Percentiles rank a stretch among this genome's conserved stretches.
These are phyloP conservation scores for Phytopythium sindhum DNA, from an alignment of 352 stramenopile species.

Conservation along the genomic window DNA sequence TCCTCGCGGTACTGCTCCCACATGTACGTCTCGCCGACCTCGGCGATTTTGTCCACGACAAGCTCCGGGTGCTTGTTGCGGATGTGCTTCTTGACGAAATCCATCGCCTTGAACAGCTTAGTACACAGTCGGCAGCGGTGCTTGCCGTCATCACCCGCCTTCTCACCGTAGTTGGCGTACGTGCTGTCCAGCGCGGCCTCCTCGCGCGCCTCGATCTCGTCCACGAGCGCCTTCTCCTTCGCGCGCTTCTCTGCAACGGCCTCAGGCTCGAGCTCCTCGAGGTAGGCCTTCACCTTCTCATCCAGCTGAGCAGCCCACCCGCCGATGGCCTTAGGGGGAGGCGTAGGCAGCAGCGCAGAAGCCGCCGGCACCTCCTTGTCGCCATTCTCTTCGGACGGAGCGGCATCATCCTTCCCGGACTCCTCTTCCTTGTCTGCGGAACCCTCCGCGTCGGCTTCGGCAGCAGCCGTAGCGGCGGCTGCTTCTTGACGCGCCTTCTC, in stretches of 20 bases:
- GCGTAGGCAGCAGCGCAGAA: background rate
- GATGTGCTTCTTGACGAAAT: constrained; percentile 89
- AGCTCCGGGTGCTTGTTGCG: constrained; percentile 86
- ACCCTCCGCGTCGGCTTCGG: constrained; percentile 6
- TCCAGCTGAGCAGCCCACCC: constrained; percentile 75
- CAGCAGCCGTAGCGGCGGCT: constrained; percentile 5
- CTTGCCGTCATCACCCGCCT: constrained; percentile 79
- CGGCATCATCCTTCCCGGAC: constrained; percentile 19
- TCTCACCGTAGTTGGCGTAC: constrained; percentile 82
- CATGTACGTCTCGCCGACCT: constrained; percentile 85
- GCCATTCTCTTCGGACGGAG: background rate
- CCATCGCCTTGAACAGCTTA: constrained; percentile 85
- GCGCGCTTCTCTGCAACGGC: constrained; percentile 44
- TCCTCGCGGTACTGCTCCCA: constrained; percentile 86
- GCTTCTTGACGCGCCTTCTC: constrained; percentile 64
- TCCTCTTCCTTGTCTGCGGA: constrained; percentile 13
- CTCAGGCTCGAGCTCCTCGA: constrained; percentile 52
- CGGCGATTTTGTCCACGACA: constrained; percentile 75
- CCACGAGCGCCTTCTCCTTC: constrained; percentile 60
- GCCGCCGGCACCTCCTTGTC: constrained; percentile 7
- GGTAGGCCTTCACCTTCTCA: constrained; percentile 67
- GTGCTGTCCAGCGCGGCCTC: constrained; percentile 69
- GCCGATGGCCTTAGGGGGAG: constrained; percentile 46
- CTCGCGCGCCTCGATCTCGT: constrained; percentile 73
- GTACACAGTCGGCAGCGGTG: constrained; percentile 81